These are phyloP conservation scores for Neofusicoccum kwambonambiense DNA, from an alignment of 2,329 filamentous ascomycete genomes.

Conservation along the genomic window DNA sequence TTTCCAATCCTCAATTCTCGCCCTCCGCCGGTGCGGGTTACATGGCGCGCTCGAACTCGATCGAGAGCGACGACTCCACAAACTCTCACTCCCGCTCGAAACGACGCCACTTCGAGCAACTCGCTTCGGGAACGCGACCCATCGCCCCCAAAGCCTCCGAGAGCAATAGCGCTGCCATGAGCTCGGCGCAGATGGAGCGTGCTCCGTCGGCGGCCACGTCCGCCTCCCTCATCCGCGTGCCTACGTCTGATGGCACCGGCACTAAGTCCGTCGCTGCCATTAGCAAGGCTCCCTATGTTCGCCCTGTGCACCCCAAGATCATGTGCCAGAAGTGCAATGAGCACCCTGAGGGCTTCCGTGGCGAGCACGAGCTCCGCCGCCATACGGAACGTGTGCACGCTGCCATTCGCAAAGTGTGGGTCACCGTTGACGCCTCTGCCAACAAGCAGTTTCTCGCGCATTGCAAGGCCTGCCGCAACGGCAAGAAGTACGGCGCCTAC, in stretches of 20 bases:
- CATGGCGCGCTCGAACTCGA: slow-evolving; percentile 13
- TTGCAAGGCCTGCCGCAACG: slow-evolving; percentile 77
- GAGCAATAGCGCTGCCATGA: neutral
- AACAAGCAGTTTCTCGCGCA: slow-evolving; percentile 67
- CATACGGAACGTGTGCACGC: slow-evolving; percentile 65
- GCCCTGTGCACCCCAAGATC: slow-evolving; percentile 70
- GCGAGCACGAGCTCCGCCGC: slow-evolving; percentile 69
- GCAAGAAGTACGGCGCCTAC: slow-evolving; percentile 84
- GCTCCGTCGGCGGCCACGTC: slow-evolving; percentile 26
- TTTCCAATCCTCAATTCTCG: slow-evolving; percentile 12
- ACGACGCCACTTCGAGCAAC: slow-evolving; percentile 50
- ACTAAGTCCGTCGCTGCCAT: slow-evolving; percentile 53
- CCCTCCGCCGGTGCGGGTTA: neutral
- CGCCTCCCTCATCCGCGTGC: slow-evolving; percentile 19
- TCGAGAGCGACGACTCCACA: slow-evolving; percentile 37
- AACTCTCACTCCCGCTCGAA: slow-evolving; percentile 31
- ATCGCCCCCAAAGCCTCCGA: slow-evolving; percentile 49
- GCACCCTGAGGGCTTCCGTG: slow-evolving; percentile 76
- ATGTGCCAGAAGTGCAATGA: slow-evolving; percentile 69
- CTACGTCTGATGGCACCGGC: slow-evolving; percentile 20
- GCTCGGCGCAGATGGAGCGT: slow-evolving; percentile 23
- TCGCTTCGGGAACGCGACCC: slow-evolving; percentile 47
- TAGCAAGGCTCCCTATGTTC: slow-evolving; percentile 56
- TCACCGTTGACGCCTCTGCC: slow-evolving; percentile 60
- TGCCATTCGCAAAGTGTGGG: slow-evolving; percentile 58